Evolutionary conservation across 345 rosid genomes (phyloP).

Genomic region (Rhodamnia rubescens): DNA sequence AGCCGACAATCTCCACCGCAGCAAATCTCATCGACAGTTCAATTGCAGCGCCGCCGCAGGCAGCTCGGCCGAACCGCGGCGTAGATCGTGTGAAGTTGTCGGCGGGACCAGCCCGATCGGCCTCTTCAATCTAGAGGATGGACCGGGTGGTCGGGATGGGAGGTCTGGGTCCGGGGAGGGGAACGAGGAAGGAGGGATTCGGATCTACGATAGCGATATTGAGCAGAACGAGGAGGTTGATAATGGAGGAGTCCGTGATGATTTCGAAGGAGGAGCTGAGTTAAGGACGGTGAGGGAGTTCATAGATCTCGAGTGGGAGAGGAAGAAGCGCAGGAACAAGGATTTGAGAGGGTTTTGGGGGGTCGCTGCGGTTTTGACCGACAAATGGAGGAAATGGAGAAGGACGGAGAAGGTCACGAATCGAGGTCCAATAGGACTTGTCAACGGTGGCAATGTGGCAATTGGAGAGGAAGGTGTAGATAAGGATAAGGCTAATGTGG

Average conservation of each 20-base stretch:
- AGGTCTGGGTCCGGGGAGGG: background rate
- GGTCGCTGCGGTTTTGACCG: conserved; percentile 37
- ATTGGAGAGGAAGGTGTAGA: background rate
- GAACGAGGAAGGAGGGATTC: background rate
- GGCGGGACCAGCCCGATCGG: conserved; percentile 20
- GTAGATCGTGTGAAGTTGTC: conserved; percentile 43
- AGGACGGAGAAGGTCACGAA: conserved; percentile 19
- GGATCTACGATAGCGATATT: conserved; percentile 4
- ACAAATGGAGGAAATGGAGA: conserved; percentile 43
- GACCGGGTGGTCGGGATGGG: background rate
- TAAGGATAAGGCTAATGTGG: background rate
- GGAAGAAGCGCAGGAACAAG: conserved; percentile 16
- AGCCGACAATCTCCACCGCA: conserved; percentile 31
- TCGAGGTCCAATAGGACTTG: background rate
- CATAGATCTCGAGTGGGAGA: conserved; percentile 51
- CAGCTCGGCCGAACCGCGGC: conserved; percentile 27
- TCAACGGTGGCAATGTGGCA: background rate
- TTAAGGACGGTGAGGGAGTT: conserved; percentile 50
- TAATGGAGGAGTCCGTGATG: background rate
- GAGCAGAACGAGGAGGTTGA: background rate
- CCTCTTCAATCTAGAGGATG: conserved; percentile 24
- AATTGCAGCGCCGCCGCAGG: conserved; percentile 10
- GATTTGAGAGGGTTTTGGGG: conserved; percentile 26
- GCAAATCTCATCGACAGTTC: conserved; percentile 31
- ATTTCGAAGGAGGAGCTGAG: conserved; percentile 29